Evolutionary conservation across 177 flowering plant genomes (phyloP).

Genomic region (Tripterygium wilfordii): DNA sequence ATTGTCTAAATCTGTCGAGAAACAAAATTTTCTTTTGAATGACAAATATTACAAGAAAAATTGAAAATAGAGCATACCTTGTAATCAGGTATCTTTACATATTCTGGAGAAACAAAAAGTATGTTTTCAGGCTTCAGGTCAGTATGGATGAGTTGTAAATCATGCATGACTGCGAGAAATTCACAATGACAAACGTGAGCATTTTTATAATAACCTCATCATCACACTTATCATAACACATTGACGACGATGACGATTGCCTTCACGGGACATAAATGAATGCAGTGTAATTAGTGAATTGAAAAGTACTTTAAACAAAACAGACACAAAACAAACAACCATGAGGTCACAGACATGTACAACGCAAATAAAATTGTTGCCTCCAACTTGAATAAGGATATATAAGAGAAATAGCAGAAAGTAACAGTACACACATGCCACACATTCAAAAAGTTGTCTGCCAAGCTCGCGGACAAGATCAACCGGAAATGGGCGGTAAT

Average conservation of each 20-base stretch:
- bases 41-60: background rate
- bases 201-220: no score
- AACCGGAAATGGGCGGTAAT: constrained; percentile 83
- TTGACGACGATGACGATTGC: no score
- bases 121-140: constrained; percentile 83
- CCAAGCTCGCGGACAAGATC: constrained; percentile 91
- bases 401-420: constrained; percentile 18
- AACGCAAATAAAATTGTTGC: constrained; percentile 3
- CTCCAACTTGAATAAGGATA: constrained; percentile 1
- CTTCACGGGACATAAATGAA: no score
- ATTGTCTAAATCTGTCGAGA: background rate
- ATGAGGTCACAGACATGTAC: no score
- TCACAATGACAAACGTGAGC: constrained; percentile 2
- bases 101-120: constrained; percentile 66
- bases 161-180: constrained; percentile 63
- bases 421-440: constrained; percentile 74
- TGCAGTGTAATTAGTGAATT: no score
- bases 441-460: constrained; percentile 85
- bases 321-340: background rate
- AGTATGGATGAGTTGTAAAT: constrained; percentile 66
- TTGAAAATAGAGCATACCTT: constrained; percentile 34
- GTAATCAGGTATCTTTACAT: constrained; percentile 53
- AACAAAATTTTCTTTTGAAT: background rate
- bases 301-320: background rate
- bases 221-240: no score